Percentiles rank a stretch among this genome's conserved stretches.
Evolutionary conservation across 2,329 filamentous ascomycete genomes (phyloP).

Genomic region (Fusarium neocosmosporiellum): DNA sequence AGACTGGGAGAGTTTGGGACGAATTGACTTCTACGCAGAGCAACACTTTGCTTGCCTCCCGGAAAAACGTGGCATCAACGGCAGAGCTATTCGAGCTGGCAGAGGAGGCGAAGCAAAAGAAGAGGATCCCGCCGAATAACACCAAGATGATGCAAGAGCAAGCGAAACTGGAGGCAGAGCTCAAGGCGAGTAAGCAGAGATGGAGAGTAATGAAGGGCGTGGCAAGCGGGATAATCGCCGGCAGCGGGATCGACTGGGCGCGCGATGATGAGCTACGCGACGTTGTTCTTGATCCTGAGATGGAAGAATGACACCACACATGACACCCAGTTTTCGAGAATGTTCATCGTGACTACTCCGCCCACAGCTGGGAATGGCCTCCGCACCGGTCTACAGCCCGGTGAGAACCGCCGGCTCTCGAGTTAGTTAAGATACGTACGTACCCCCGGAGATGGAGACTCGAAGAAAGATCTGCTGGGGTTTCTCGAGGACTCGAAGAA

Average conservation of each 20-base stretch:
- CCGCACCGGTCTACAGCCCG: background rate
- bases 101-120: constrained; percentile 64
- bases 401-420: background rate
- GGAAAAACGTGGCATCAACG: constrained; percentile 72
- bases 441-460: constrained; percentile 1
- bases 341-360: constrained; percentile 1
- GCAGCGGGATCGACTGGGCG: constrained; percentile 86
- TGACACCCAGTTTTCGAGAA: background rate
- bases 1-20: constrained; percentile 61
- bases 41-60: constrained; percentile 66
- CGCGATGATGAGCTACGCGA: constrained; percentile 73
- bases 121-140: constrained; percentile 65
- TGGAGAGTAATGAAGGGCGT: constrained; percentile 83
- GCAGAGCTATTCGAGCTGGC: constrained; percentile 72
- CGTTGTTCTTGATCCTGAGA: constrained; percentile 77
- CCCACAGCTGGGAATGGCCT: background rate
- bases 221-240: constrained; percentile 80
- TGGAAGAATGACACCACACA: constrained; percentile 48
- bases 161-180: constrained; percentile 65
- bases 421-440: constrained; percentile 35
- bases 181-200: constrained; percentile 71
- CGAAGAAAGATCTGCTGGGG: constrained; percentile 9
- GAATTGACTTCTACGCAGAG: constrained; percentile 68
- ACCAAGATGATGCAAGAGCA: constrained; percentile 66
- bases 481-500: background rate